These are phyloP conservation scores for Chloris gayana DNA, from an alignment of 176 grass and related monocot genomes.

Conservation along the genomic window DNA sequence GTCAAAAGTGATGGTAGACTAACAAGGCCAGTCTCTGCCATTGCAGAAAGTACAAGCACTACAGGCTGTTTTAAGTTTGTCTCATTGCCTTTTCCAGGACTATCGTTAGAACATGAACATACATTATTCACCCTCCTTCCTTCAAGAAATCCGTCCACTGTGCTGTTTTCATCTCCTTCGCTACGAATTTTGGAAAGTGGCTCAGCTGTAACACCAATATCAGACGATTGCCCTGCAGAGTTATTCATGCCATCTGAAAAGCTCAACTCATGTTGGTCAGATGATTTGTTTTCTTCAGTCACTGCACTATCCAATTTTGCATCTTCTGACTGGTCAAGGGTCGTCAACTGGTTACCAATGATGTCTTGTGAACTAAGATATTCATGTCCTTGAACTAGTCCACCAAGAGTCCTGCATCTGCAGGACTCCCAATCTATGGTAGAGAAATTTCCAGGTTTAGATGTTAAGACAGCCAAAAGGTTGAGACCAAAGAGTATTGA, in stretches of 20 bases:
- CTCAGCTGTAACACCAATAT: conserved; percentile 26
- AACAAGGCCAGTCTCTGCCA: conserved; percentile 93
- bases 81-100: conserved; percentile 51
- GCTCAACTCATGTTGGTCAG: conserved; percentile 18
- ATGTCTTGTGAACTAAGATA: conserved; percentile 59
- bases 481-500: conserved; percentile 91
- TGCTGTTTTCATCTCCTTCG: conserved; percentile 57
- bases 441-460: conserved; percentile 79
- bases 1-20: conserved; percentile 94
- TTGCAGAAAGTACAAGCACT: conserved; percentile 84
- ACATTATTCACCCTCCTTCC: conserved; percentile 48
- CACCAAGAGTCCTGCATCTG: conserved; percentile 56
- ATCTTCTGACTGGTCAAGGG: conserved; percentile 49
- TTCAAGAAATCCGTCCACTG: conserved; percentile 46
- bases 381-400: conserved; percentile 63
- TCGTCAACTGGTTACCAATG: conserved; percentile 40
- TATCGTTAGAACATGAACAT: conserved; percentile 29
- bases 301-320: conserved; percentile 38
- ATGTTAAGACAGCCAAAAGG: conserved; percentile 88
- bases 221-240: conserved; percentile 38
- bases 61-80: conserved; percentile 76
- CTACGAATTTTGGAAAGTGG: conserved; percentile 33
- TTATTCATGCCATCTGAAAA: conserved; percentile 9
- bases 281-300: conserved; percentile 49
- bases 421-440: conserved; percentile 91